Evolutionary conservation across 805 yeast genomes (phyloP).

Genomic region (Yamadazyma insecticola): DNA sequence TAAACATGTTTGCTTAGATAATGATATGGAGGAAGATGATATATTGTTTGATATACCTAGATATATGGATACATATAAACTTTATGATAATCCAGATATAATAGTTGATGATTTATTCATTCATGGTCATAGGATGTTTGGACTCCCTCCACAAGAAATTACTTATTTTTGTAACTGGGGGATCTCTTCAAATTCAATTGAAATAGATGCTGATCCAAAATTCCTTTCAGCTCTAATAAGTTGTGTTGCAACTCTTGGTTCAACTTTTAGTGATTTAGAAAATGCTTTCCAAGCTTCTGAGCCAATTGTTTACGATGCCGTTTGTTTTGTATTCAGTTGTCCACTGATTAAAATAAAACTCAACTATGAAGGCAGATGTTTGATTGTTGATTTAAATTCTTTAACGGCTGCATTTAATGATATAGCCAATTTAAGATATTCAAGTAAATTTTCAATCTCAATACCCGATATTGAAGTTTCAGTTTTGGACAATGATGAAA

Average conservation of each 20-base stretch:
- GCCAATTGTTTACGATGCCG: conserved; percentile 62
- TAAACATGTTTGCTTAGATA: conserved; percentile 20
- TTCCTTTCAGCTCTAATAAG: conserved; percentile 41
- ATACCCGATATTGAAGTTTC: conserved; percentile 44
- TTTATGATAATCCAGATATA: conserved; percentile 35
- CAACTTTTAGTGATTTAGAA: conserved; percentile 70
- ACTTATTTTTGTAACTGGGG: conserved; percentile 93
- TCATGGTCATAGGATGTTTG: conserved; percentile 91
- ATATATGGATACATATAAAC: conserved; percentile 3
- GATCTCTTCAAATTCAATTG: conserved; percentile 58
- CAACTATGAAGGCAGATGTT: conserved; percentile 1
- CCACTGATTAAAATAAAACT: conserved; percentile 44
- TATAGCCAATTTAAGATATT: conserved; percentile 62
- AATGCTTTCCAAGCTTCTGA: conserved; percentile 60
- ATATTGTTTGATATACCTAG: conserved; percentile 19
- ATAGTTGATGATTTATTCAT: conserved; percentile 55
- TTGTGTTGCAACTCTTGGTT: conserved; percentile 46
- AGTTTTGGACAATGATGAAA: conserved; percentile 13
- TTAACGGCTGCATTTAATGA: conserved; percentile 54
- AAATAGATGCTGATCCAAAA: conserved; percentile 45
- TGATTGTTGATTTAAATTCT: conserved; percentile 15
- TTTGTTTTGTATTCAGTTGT: conserved; percentile 55
- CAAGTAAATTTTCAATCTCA: conserved; percentile 46
- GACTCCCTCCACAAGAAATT: conserved; percentile 83
- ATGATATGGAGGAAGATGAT: conserved; percentile 15